A percentile compares a stretch with the other conserved stretches of the same genome.
Evolutionary conservation across 108 stramenopile species (phyloP).

Genomic region (Skeletonema tropicum): DNA sequence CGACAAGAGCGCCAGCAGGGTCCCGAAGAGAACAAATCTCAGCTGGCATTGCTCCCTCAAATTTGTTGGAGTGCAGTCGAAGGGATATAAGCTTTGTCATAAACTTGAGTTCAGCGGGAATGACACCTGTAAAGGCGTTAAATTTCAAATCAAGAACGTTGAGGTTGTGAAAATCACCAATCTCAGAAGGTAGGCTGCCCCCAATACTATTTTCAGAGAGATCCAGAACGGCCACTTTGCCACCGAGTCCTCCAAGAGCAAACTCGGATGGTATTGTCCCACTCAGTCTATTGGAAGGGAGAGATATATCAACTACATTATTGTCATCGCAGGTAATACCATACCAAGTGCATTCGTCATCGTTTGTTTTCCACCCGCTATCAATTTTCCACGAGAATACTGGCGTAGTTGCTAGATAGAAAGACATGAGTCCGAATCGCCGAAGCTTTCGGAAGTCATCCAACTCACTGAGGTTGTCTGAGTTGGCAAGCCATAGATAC

Average conservation of each 20-base stretch:
- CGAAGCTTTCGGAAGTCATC: constrained; percentile 29
- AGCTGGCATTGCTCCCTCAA: constrained; percentile 60
- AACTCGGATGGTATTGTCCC: constrained; percentile 38
- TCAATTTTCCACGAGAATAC: constrained; percentile 31
- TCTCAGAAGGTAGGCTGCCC: constrained; percentile 55
- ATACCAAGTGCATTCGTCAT: constrained; percentile 42
- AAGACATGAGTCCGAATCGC: constrained; percentile 34
- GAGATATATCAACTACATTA: constrained; percentile 27
- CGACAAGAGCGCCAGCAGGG: constrained; percentile 1
- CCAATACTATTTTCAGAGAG: constrained; percentile 34
- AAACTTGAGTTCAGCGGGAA: constrained; percentile 66
- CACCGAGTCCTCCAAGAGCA: constrained; percentile 34
- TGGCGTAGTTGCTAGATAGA: constrained; percentile 29
- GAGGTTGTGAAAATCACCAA: constrained; percentile 60
- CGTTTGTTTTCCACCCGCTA: constrained; percentile 27
- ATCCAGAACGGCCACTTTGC: constrained; percentile 23
- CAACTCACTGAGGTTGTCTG: constrained; percentile 10
- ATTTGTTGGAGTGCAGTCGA: constrained; percentile 48
- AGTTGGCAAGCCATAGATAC: constrained; percentile 36
- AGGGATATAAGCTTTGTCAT: constrained; percentile 50
- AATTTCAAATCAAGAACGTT: constrained; percentile 24
- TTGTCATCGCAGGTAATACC: constrained; percentile 32
- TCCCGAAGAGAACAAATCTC: constrained; percentile 47
- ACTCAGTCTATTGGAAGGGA: constrained; percentile 37
- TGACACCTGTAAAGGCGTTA: constrained; percentile 50